Evolutionary conservation across 192 early-diverging fungal species (phyloP), one percentile per base, ranked within the genome.

Genomic region (Coemansia brasiliensis): DNA sequence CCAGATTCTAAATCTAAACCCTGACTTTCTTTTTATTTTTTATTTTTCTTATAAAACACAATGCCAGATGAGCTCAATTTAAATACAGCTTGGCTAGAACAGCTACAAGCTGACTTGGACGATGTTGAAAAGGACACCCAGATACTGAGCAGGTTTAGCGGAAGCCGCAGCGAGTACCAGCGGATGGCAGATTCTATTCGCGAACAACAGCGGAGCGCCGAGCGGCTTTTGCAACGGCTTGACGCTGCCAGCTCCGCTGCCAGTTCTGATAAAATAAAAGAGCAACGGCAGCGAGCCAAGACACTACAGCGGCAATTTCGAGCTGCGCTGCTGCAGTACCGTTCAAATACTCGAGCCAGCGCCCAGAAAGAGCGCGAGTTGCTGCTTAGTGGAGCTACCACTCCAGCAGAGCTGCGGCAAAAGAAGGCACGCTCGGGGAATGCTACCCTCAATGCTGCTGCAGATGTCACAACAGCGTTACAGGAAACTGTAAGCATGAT

Each of bases 401-500:
- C 77, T 9, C 56, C 77, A 2, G 66, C 77, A 0, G 77, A 80
- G 56, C 57, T 80, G 46, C 77, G 77, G 1, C 57, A 56, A 44
- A 67, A 59, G 37, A 72, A 74, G 51, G 76, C 51, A 13, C 65
- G 66, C 4, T 50, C 62, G 3, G 77, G 63, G 26, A 45, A 64
- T 39, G 64, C 66, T 0, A 59, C 55, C 32, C 55, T 74, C 5
- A 67, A 63, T 26, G 77, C 63, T 6, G 72, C 77, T 10, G 56
- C 67, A 6, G 77, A 80, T 22, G 61, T 80, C 20, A 80, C 77
- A 0, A 61, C 70, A 17, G 72, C 77, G 24, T 25, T 80, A 41
- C 69, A 69, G 29, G 66, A 80, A 44, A 80, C 77, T 0, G 77
- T 80, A n/a, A 58, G 67, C 20, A 69, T 80, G 69, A 80, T 80